These are phyloP conservation scores for Dalbergia oliveri DNA, from an alignment of 306 rosid species.

Conservation along the genomic window DNA sequence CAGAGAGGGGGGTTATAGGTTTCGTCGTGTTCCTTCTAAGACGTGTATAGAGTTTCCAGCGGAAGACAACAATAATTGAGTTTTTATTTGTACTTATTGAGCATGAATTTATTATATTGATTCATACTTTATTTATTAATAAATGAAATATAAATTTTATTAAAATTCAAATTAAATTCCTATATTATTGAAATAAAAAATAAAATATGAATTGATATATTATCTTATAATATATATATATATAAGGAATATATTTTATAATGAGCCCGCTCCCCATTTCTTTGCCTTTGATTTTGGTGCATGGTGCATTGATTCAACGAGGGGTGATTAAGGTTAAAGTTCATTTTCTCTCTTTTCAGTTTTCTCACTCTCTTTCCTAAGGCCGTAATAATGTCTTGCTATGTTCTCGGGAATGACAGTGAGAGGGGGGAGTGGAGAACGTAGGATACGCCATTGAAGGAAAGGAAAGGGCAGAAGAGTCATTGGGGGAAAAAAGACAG, in stretches of 20 bases:
- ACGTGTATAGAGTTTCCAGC: conserved; percentile 28
- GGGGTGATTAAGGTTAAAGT: conserved; percentile 48
- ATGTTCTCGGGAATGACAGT: conserved; percentile 85
- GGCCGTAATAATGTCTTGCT: conserved; percentile 14
- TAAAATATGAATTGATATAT: too few species aligned
- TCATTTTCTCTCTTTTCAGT: background rate
- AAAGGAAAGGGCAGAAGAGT: conserved; percentile 55
- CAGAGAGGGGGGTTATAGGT: conserved; percentile 49
- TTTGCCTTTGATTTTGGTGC: conserved; percentile 39
- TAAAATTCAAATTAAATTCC: too few species aligned
- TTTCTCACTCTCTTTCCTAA: conserved; percentile 19
- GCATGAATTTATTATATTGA: too few species aligned
- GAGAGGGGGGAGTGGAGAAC: conserved; percentile 13
- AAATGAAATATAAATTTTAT: too few species aligned
- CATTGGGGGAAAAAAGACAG: conserved; percentile 56
- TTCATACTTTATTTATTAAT: too few species aligned
- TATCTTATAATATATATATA: too few species aligned
- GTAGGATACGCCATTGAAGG: conserved; percentile 55
- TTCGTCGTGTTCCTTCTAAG: conserved; percentile 49
- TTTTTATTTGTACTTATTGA: too few species aligned
- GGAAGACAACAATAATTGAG: conserved; percentile 42
- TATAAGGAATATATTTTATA: background rate
- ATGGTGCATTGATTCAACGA: background rate
- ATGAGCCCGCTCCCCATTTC: background rate
- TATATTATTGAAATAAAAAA: too few species aligned